Conservation (phyloP, 2,329 filamentous ascomycete genomes). For the Alternaria consortialis region DNA sequence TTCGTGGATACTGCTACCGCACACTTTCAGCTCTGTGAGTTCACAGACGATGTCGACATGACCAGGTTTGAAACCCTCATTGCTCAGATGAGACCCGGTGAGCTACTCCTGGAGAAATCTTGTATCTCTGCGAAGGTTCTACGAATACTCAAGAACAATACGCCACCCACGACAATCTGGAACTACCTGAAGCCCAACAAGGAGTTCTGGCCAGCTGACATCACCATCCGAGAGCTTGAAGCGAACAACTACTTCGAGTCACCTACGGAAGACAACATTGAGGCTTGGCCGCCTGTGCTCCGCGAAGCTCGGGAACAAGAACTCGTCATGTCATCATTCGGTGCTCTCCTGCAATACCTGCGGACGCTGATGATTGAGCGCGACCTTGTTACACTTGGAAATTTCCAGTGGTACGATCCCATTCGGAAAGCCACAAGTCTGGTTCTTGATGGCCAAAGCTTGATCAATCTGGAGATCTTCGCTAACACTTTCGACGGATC, state of each 20-base stretch:
- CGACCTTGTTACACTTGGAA: slow-evolving; percentile 85
- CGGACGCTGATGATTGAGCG: slow-evolving; percentile 84
- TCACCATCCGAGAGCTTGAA: slow-evolving; percentile 81
- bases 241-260: slow-evolving; percentile 79
- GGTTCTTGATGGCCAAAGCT: slow-evolving; percentile 91
- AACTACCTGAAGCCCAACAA: slow-evolving; percentile 86
- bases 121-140: slow-evolving; percentile 86
- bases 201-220: slow-evolving; percentile 91
- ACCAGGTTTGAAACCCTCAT: slow-evolving; percentile 98
- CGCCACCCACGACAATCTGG: slow-evolving; percentile 91
- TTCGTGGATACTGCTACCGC: slow-evolving; percentile 97
- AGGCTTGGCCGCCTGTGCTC: slow-evolving; percentile 81
- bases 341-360: slow-evolving; percentile 87
- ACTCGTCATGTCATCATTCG: slow-evolving; percentile 87
- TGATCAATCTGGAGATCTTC: slow-evolving; percentile 98
- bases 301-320: slow-evolving; percentile 79
- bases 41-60: slow-evolving; percentile 88
- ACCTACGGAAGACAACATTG: slow-evolving; percentile 64
- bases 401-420: slow-evolving; percentile 90
- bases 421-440: slow-evolving; percentile 90
- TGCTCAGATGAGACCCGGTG: slow-evolving; percentile 87
- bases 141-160: slow-evolving; percentile 96
- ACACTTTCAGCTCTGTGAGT: slow-evolving; percentile 92
- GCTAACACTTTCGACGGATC: slow-evolving; percentile 90
- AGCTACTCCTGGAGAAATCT: slow-evolving; percentile 85